phyloP scores from a whole-genome alignment of 1,284 basidiomycete genomes.

The Heliocybe sulcata region DNA sequence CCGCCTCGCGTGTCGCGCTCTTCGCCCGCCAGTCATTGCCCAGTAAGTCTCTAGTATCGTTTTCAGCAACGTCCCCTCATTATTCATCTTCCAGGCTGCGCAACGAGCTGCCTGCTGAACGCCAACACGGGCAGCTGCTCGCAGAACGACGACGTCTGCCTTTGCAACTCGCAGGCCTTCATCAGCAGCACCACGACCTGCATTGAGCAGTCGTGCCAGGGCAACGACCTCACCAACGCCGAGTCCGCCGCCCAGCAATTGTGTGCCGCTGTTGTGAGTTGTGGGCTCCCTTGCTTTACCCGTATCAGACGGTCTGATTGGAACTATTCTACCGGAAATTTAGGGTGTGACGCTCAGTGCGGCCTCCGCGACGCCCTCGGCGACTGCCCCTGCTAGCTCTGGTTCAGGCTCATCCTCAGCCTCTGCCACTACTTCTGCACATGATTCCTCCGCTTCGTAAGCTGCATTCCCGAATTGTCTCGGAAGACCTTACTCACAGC shows the following conservation, averaged over 20 bases:
- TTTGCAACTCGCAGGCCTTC: constrained; percentile 42
- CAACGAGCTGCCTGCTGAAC: constrained; percentile 32
- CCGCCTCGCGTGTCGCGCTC: constrained; percentile 27
- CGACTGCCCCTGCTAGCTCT: constrained; percentile 11
- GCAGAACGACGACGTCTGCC: constrained; percentile 37
- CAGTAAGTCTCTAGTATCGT: constrained; percentile 18
- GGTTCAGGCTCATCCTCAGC: constrained; percentile 9
- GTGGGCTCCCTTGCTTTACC: background rate
- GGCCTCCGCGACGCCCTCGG: background rate
- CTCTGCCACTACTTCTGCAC: constrained; percentile 7
- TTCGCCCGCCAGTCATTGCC: constrained; percentile 27
- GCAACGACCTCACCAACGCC: constrained; percentile 40
- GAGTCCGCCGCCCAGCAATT: constrained; percentile 32
- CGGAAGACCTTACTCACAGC: background rate
- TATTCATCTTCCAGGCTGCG: constrained; percentile 34
- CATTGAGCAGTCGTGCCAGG: constrained; percentile 35
- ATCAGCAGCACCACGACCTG: constrained; percentile 38
- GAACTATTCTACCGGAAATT: background rate
- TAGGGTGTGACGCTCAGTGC: constrained; percentile 44
- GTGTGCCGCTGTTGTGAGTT: constrained; percentile 45
- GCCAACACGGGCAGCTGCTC: constrained; percentile 35
- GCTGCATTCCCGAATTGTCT: background rate
- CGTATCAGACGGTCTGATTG: background rate
- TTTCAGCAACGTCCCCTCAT: background rate
- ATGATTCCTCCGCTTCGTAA: constrained; percentile 8